A percentile compares a stretch with the other conserved stretches of the same genome.
Conservation (phyloP, 2,329 filamentous ascomycete species). For the Xylaria sp. region DNA sequence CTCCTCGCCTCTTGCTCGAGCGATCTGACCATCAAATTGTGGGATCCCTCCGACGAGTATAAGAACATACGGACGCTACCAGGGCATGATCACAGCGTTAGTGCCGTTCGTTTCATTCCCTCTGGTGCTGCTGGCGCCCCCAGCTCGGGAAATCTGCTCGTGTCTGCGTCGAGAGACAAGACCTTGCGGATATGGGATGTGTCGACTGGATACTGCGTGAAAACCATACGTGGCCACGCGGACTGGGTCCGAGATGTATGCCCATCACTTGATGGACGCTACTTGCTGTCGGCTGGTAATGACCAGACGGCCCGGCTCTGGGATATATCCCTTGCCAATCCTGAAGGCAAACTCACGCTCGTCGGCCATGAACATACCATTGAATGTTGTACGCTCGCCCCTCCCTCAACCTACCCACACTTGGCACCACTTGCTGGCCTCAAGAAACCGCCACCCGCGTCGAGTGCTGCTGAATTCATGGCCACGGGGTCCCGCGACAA, state of each 20-base stretch:
- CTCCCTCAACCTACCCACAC: constrained; percentile 79
- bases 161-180: constrained; percentile 86
- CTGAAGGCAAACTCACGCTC: constrained; percentile 81
- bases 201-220: constrained; percentile 90
- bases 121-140: constrained; percentile 82
- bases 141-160: constrained; percentile 84
- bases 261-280: constrained; percentile 84
- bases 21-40: constrained; percentile 93
- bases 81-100: constrained; percentile 93
- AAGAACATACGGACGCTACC: constrained; percentile 93
- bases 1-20: constrained; percentile 86
- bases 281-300: constrained; percentile 82
- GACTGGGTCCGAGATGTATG: constrained; percentile 93
- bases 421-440: constrained; percentile 81
- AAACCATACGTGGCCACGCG: constrained; percentile 85
- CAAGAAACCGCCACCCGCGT: constrained; percentile 81
- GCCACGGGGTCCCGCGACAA: constrained; percentile 92
- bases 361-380: constrained; percentile 88
- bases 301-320: constrained; percentile 86
- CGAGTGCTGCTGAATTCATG: constrained; percentile 84
- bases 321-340: constrained; percentile 77
- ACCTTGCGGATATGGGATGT: constrained; percentile 92
- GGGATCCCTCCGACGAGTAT: constrained; percentile 92
- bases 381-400: constrained; percentile 88
- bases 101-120: constrained; percentile 87